phyloP scores from a whole-genome alignment of 2,329 filamentous ascomycete genomes.

The Sclerotinia minor region DNA sequence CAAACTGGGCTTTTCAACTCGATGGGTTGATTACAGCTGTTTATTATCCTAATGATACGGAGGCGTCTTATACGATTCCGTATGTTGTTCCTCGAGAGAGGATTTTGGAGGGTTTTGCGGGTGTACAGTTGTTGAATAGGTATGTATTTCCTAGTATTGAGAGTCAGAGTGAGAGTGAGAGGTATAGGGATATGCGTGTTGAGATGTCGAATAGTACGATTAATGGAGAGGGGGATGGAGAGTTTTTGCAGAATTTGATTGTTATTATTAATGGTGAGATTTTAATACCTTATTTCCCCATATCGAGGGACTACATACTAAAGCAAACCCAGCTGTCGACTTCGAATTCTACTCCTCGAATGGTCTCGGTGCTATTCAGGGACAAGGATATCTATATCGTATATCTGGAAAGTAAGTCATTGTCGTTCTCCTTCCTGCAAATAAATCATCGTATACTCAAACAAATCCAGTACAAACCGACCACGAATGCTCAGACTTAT shows the following conservation, averaged over 20 bases:
- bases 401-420: slow-evolving; percentile 15
- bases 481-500: slow-evolving; percentile 33
- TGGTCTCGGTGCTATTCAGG: slow-evolving; percentile 54
- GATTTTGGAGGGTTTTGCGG: slow-evolving; percentile 40
- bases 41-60: slow-evolving; percentile 15
- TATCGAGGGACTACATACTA: slow-evolving; percentile 31
- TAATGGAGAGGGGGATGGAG: slow-evolving; percentile 30
- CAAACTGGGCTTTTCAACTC: slow-evolving; percentile 52
- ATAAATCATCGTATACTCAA: slow-evolving; percentile 39
- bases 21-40: slow-evolving; percentile 55
- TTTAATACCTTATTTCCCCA: not conserved
- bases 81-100: slow-evolving; percentile 15
- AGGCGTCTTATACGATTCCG: slow-evolving; percentile 9
- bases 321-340: slow-evolving; percentile 44
- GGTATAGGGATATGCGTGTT: slow-evolving; percentile 46
- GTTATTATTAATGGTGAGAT: slow-evolving; percentile 46
- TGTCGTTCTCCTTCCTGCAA: slow-evolving; percentile 30
- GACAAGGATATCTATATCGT: slow-evolving; percentile 51
- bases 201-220: slow-evolving; percentile 19
- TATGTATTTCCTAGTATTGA: slow-evolving; percentile 2
- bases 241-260: slow-evolving; percentile 49
- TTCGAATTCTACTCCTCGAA: slow-evolving; percentile 56
- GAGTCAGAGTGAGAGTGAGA: no score
- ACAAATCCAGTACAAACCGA: slow-evolving; percentile 42
- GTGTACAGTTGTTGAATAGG: slow-evolving; percentile 38